Evolutionary conservation across 2,329 filamentous ascomycete genomes (phyloP), one percentile per base, ranked within the genome.

Genomic region (Exophiala alcalophila): DNA sequence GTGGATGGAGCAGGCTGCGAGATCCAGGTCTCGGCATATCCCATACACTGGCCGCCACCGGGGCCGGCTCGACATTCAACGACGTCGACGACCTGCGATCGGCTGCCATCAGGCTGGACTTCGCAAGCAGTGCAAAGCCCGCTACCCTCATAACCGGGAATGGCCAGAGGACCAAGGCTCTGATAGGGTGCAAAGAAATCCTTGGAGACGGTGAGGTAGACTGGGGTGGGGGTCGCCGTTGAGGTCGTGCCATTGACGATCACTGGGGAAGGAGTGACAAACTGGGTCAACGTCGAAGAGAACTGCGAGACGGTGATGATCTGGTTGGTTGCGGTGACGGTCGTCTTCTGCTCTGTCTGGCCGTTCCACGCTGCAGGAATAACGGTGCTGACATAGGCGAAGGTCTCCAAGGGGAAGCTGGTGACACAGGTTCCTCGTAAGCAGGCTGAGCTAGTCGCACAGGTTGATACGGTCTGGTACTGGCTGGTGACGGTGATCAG

Each of bases 121-220:
- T 36, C 32, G 26, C 51, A 52, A 8, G 41, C 46, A 15, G 44
- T 34, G 42, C 51, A 52, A 26, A 54, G 44, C 14, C 48, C 51
- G 26, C 51, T 51, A 15, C 51, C 51, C 19, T 26, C 48, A 33
- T 45, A 54, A 16, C 51, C 51, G 5, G 51, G 51, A 24, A 54
- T 49, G 26, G 48, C 51, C 37, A 54, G 36, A 15, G 48, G 45
- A 33, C 51, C 51, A 12, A 54, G 31, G 28, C 49, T 38, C 32
- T 54, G 49, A 33, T 51, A 54, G 27, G 51, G 45, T 11, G 43
- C 45, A 25, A 38, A 32, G 36, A 43, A 54, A 25, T 54, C 45
- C 32, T 54, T 54, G 16, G 39, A 43, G 26, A 51, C 26, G 20
- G 44, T 52, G 11, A 51, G 24, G 18, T 39, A 33, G 10, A 45